These are phyloP conservation scores for Aspergillus pseudoterreus DNA, from an alignment of 2,329 filamentous ascomycete genomes.

Conservation along the genomic window DNA sequence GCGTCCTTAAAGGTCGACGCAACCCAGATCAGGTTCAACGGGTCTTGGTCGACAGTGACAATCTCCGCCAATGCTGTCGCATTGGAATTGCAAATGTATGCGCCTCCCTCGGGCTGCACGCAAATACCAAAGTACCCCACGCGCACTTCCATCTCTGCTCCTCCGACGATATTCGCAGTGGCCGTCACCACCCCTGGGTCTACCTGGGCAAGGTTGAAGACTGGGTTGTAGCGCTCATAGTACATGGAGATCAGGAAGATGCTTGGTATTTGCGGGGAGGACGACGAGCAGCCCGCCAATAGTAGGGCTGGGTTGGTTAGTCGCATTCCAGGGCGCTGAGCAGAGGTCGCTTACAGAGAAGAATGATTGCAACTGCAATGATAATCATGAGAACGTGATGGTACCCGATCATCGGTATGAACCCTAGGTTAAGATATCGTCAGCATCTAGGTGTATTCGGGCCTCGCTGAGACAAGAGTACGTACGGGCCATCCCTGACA, in stretches of 20 bases:
- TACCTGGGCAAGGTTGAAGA: slow-evolving; percentile 81
- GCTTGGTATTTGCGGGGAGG: slow-evolving; percentile 86
- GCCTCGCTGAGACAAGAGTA: slow-evolving; percentile 2
- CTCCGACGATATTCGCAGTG: slow-evolving; percentile 84
- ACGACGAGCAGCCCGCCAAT: slow-evolving; percentile 93
- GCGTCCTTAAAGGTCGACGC: slow-evolving; percentile 97
- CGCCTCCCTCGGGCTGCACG: slow-evolving; percentile 83
- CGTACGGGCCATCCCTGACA: slow-evolving; percentile 35
- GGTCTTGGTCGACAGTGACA: slow-evolving; percentile 86
- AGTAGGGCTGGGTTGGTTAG: slow-evolving; percentile 65
- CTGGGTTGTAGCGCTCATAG: slow-evolving; percentile 81
- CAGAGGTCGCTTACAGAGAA: slow-evolving; percentile 69
- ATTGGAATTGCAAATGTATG: slow-evolving; percentile 95
- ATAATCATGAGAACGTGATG: slow-evolving; percentile 95
- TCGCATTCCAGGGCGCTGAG: slow-evolving; percentile 9
- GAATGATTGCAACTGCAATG: slow-evolving; percentile 87
- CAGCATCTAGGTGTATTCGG: not conserved
- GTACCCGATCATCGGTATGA: slow-evolving; percentile 63
- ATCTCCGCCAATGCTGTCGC: slow-evolving; percentile 88
- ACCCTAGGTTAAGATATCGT: slow-evolving; percentile 35
- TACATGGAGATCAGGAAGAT: slow-evolving; percentile 99
- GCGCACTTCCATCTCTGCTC: slow-evolving; percentile 78
- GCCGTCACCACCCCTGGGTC: slow-evolving; percentile 82
- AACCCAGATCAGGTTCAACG: slow-evolving; percentile 94
- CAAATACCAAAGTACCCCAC: slow-evolving; percentile 99